phyloP scores from a whole-genome alignment of 1,284 basidiomycete genomes.

The Ustilago vetiveriae region DNA sequence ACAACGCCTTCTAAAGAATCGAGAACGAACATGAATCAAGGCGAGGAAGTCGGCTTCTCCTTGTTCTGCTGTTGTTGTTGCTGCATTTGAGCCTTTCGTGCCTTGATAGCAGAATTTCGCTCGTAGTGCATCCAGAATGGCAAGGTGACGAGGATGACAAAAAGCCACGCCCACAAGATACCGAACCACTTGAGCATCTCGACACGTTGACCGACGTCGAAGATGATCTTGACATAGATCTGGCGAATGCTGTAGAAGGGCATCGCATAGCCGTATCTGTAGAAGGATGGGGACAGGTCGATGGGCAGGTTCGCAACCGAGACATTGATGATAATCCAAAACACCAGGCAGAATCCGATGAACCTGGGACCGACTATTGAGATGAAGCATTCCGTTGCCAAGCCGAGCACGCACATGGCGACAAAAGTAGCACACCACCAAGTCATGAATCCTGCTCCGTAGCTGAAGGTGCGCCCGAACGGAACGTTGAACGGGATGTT shows the following conservation, averaged over 20 bases:
- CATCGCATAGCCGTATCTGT: constrained; percentile 58
- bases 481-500: constrained; percentile 60
- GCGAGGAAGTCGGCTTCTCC: not conserved
- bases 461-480: constrained; percentile 49
- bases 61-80: constrained; percentile 11
- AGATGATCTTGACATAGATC: constrained; percentile 60
- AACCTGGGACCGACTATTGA: constrained; percentile 54
- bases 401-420: constrained; percentile 57
- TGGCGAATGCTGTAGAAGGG: constrained; percentile 59
- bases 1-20: no score
- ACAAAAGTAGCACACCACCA: constrained; percentile 55
- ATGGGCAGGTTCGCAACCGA: constrained; percentile 52
- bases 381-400: constrained; percentile 53
- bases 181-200: constrained; percentile 59
- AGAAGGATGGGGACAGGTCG: constrained; percentile 49
- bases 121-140: constrained; percentile 59
- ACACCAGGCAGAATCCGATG: constrained; percentile 54
- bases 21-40: not conserved
- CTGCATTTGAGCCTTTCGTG: constrained; percentile 11
- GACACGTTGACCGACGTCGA: constrained; percentile 52
- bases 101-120: constrained; percentile 22
- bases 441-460: constrained; percentile 62
- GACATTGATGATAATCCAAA: constrained; percentile 63
- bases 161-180: constrained; percentile 61
- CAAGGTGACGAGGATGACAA: constrained; percentile 52